phyloP scores from a whole-genome alignment of 257 asterid genomes.

The Nicotiana undulata region DNA sequence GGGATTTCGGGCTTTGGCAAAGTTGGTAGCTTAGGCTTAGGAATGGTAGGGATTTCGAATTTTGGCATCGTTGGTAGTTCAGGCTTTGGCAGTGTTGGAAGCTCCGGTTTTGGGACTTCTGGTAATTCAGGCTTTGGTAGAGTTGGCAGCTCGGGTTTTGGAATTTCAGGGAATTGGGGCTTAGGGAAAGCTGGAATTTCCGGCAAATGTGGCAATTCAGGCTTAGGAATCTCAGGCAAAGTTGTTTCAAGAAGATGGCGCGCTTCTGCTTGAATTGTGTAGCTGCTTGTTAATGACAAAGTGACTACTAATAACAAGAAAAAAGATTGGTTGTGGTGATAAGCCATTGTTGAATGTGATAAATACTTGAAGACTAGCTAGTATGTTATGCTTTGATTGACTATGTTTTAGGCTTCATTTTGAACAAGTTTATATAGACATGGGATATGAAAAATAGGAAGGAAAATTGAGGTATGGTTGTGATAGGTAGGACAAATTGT shows the following conservation, averaged over 20 bases:
- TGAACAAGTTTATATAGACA: neutral
- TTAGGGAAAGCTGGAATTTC: constrained; percentile 9
- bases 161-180: constrained; percentile 3
- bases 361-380: neutral
- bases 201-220: neutral
- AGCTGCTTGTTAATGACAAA: neutral
- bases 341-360: neutral
- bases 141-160: constrained; percentile 15
- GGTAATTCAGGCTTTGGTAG: constrained; percentile 24
- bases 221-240: neutral
- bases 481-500: neutral
- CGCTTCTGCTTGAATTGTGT: neutral
- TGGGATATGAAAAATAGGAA: neutral
- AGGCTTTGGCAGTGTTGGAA: constrained; percentile 16
- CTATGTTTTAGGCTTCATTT: neutral
- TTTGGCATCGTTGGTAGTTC: constrained; percentile 12
- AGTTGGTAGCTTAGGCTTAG: constrained; percentile 3
- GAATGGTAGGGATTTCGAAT: constrained; percentile 1
- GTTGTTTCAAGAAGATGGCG: neutral
- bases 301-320: neutral
- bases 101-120: constrained; percentile 11
- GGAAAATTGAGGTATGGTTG: neutral
- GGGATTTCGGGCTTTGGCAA: constrained; percentile 7
- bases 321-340: neutral
- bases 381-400: neutral